phyloP scores from a whole-genome alignment of 257 asterid species.

The Coffea canephora region DNA sequence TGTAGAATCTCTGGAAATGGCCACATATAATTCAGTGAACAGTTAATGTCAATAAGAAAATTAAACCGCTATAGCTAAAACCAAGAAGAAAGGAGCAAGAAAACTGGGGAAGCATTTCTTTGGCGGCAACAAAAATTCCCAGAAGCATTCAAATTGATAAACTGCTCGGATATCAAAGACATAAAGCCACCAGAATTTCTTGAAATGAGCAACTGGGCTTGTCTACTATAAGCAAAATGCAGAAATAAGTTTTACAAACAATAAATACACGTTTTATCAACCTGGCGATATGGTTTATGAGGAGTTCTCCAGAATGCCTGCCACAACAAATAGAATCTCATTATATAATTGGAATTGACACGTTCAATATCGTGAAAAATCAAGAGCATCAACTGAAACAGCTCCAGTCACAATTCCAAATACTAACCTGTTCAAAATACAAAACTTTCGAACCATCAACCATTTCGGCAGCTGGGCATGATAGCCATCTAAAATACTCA shows the following conservation, averaged over 20 bases:
- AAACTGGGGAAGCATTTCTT: not conserved
- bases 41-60: not conserved
- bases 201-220: not conserved
- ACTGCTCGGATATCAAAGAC: not conserved
- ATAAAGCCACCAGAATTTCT: not conserved
- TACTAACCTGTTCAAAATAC: conserved; percentile 82
- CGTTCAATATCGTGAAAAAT: not conserved
- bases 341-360: not conserved
- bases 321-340: conserved; percentile 16
- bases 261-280: conserved; percentile 20
- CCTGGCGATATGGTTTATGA: conserved; percentile 94
- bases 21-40: not conserved
- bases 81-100: not conserved
- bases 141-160: not conserved
- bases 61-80: not conserved
- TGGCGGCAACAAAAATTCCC: not conserved
- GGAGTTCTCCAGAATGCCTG: conserved; percentile 99
- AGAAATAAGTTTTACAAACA: not conserved
- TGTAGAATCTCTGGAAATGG: conserved; percentile 68
- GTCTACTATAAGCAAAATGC: not conserved
- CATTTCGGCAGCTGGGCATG: conserved; percentile 96
- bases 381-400: not conserved
- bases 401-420: not conserved
- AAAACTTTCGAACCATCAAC: conserved; percentile 93
- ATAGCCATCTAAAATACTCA: conserved; percentile 64